Evolutionary conservation across 768 basidiomycete genomes (phyloP).

Genomic region (Russula compacta): DNA sequence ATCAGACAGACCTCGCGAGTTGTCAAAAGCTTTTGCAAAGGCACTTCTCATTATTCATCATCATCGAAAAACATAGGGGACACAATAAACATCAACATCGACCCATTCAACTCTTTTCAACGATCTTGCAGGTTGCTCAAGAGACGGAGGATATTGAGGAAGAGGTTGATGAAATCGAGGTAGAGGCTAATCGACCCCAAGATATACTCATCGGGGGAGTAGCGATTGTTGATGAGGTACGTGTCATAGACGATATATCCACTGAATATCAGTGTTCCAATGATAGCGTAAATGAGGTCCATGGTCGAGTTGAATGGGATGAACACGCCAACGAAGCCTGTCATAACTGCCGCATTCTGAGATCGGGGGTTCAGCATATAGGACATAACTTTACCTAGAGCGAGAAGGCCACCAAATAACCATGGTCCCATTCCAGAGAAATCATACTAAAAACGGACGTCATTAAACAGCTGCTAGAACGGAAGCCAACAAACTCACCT

Average conservation of each 20-base stretch:
- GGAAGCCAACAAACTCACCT: conserved; percentile 38
- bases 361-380: not conserved
- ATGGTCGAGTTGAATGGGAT: conserved; percentile 76
- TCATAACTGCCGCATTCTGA: conserved; percentile 44
- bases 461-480: not conserved
- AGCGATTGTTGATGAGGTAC: conserved; percentile 75
- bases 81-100: not conserved
- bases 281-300: conserved; percentile 72
- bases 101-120: conserved; percentile 16
- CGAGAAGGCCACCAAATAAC: conserved; percentile 78
- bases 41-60: not conserved
- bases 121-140: conserved; percentile 48
- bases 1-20: not conserved
- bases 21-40: not conserved
- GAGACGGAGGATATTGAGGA: conserved; percentile 80
- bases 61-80: not conserved
- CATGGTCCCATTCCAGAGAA: conserved; percentile 89
- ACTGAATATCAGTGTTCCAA: conserved; percentile 76
- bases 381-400: conserved; percentile 44
- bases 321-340: conserved; percentile 75
- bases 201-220: conserved; percentile 92
- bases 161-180: conserved; percentile 88
- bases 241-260: conserved; percentile 91
- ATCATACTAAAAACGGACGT: conserved; percentile 57
- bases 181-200: conserved; percentile 89